A percentile compares a stretch with the other conserved stretches of the same genome.
Evolutionary conservation across 257 asterid genomes (phyloP).

Genomic region (Solanum pennellii): DNA sequence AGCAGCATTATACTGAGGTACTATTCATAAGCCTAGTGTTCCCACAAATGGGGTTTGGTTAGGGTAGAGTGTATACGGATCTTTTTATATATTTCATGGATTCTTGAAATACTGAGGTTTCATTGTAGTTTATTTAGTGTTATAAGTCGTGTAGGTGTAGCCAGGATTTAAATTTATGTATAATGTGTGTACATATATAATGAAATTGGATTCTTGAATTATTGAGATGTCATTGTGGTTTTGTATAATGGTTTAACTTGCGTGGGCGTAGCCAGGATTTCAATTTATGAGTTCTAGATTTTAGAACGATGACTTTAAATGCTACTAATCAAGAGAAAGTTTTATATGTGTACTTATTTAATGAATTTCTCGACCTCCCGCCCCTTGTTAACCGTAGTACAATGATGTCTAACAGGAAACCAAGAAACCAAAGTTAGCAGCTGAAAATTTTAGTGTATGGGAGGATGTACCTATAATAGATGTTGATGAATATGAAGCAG

Average conservation of each 20-base stretch:
- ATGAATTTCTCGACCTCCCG: not conserved
- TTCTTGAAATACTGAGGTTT: not conserved
- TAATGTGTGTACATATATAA: not conserved
- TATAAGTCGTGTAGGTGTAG: not conserved
- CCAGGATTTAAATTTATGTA: not conserved
- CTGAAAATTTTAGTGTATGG: constrained; percentile 12
- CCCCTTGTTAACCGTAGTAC: not conserved
- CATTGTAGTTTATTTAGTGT: not conserved
- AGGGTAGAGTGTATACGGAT: not conserved
- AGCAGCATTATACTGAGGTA: constrained; percentile 36
- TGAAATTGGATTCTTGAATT: not conserved
- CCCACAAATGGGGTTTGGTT: not conserved
- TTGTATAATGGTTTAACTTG: not conserved
- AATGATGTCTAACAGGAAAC: constrained; percentile 11
- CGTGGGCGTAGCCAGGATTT: not conserved
- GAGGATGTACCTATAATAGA: constrained; percentile 42
- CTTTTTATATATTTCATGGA: not conserved
- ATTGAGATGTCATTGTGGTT: not conserved
- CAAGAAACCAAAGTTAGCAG: constrained; percentile 24
- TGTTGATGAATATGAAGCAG: constrained; percentile 28
- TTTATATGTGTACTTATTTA: not conserved
- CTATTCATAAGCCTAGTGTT: not conserved
- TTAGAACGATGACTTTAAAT: not conserved
- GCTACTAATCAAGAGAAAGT: not conserved
- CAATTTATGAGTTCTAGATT: not conserved